phyloP scores from a whole-genome alignment of 2,329 filamentous ascomycete genomes.

The Aspergillus sergii region DNA sequence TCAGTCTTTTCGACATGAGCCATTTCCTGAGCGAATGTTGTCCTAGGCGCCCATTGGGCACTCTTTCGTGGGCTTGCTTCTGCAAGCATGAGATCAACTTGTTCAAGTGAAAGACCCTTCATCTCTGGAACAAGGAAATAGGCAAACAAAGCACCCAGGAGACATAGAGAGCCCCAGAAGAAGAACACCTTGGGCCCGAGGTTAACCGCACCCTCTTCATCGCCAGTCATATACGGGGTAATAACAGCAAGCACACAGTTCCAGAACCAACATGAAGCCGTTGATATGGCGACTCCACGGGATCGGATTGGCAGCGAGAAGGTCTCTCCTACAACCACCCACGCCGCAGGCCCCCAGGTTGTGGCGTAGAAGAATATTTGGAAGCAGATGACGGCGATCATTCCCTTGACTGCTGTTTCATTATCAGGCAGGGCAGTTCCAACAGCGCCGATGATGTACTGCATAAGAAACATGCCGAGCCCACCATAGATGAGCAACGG shows the following conservation, averaged over 20 bases:
- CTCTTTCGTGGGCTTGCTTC: not conserved
- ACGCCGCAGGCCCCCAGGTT: not conserved
- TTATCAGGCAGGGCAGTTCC: not conserved
- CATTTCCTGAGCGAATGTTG: not conserved
- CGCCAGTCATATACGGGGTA: not conserved
- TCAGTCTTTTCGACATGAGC: not conserved
- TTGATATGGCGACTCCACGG: not conserved
- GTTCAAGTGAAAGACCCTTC: not conserved
- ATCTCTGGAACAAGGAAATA: not conserved
- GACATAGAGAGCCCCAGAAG: not conserved
- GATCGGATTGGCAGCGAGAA: not conserved
- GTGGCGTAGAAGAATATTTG: not conserved
- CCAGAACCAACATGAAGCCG: not conserved
- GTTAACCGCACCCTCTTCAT: not conserved
- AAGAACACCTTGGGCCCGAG: not conserved
- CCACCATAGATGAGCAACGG: too few relatives aligned
- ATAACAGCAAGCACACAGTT: not conserved
- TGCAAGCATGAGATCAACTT: not conserved
- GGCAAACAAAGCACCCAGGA: not conserved
- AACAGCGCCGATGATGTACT: too few relatives aligned
- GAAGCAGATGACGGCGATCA: not conserved
- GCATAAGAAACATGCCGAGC: too few relatives aligned
- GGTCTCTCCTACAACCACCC: not conserved
- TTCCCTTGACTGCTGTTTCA: not conserved
- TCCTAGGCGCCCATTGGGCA: not conserved